Evolutionary conservation across 1,284 basidiomycete species (phyloP), one percentile per base, ranked within the genome.

Genomic region (Heterobasidion irregulare): DNA sequence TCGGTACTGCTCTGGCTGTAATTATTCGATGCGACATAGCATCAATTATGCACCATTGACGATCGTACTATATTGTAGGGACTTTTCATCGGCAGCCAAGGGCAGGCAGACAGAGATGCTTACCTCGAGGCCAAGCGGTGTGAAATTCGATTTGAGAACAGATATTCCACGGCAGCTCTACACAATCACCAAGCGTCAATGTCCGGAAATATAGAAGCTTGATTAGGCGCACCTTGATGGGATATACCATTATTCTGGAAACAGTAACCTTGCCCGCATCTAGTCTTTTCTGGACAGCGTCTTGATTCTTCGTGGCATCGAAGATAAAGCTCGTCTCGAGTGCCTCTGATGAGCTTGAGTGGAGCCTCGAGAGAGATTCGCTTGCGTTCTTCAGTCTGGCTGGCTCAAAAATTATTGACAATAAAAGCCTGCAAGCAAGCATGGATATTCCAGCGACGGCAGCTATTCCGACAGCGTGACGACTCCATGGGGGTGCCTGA

Each of bases 1-100:
- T 83, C 33, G 78, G 61, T 15, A 79, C 66, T 56, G 82, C 77
- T 56, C 87, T 77, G 7, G 86, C 86, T 4, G 88, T 89, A 46
- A 89, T 70, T 18, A 86, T 74, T 6, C 66, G 65, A 51, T 78
- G 70, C 3, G 74, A 78, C 6, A 70, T 66, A 7, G 75, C 75
- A 60, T 85, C 83, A 46, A 87, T 74, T 60, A 89, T 75, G 57
- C 79, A 82, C 78, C 85, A 88, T 66, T 73, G 75, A 58, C 87
- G 75, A 64, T 90, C 87, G 62, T 84, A 72, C 86, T 89, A 6
- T 8, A 51, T 2, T 35, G 53, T 19, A 47, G 15, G 15, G 16
- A 47, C 7, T 8, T 6, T 34, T 12, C 32, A 53, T 33, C 1
- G 19, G n/a, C 10, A 16, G 1, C 15, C 19, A 5, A 33, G 12